Conservation (phyloP, 768 basidiomycete species). For the Leccinum ochraceum region DNA sequence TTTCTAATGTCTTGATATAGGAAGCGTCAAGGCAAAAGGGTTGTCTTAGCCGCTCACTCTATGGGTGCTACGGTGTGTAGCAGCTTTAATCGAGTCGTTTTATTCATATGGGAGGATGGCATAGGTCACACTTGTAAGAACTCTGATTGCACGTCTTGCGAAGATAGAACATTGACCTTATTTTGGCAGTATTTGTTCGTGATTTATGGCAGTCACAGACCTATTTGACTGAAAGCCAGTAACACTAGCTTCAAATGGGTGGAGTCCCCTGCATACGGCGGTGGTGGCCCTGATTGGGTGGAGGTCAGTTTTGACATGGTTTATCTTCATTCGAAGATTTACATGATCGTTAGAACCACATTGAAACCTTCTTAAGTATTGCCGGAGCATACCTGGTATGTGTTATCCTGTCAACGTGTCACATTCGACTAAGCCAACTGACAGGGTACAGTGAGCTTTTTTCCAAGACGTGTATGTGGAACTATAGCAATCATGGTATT, state of each 20-base stretch:
- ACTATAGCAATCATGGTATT: neutral
- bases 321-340: neutral
- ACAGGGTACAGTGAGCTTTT: slow-evolving; percentile 69
- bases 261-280: slow-evolving; percentile 79
- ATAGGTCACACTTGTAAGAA: slow-evolving; percentile 48
- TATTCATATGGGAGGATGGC: slow-evolving; percentile 41
- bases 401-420: neutral
- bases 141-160: slow-evolving; percentile 1
- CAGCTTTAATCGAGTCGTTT: neutral
- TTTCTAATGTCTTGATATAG: slow-evolving; percentile 35
- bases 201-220: neutral
- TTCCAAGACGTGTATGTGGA: neutral
- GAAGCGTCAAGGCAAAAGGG: slow-evolving; percentile 69
- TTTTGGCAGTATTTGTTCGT: slow-evolving; percentile 79
- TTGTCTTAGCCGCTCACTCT: slow-evolving; percentile 82
- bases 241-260: slow-evolving; percentile 88
- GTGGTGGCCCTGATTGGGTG: slow-evolving; percentile 87
- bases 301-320: slow-evolving; percentile 53
- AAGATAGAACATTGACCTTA: slow-evolving; percentile 6
- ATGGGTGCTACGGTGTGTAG: slow-evolving; percentile 76
- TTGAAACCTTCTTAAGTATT: slow-evolving; percentile 82
- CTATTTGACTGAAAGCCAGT: slow-evolving; percentile 7
- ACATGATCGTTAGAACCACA: slow-evolving; percentile 57
- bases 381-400: slow-evolving; percentile 85
- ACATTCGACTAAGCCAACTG: neutral